Base-by-base conservation (phyloP, 257 asterid genomes). In the Capsicum pubescens region DNA sequence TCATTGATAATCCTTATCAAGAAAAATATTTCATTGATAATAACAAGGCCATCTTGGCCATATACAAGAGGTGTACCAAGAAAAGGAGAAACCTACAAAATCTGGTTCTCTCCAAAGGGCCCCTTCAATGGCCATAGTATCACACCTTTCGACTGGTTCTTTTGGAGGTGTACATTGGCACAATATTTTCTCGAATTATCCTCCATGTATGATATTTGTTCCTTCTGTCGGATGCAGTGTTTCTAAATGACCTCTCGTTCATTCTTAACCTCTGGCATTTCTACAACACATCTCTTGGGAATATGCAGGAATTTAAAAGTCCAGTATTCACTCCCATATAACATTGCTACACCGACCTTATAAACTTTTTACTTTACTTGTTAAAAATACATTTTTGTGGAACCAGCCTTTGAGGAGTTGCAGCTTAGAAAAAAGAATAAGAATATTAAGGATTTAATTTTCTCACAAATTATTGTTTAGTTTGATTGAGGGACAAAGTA, bases 391-490 rank as follows among this genome's bases (percentile, higher is more conserved):
- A 11, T 64, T 21, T 66, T 35, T 35, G 8, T 42, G 61, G 48
- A 66, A 66, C 72, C 15, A 68, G 77, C 54, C 32, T 44, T 68
- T 39, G 54, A 68, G 54, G 77, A 7, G 77, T 68, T 68, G 77
- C 14, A 68, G 39, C 77, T 36, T 68, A 15, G 52, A 39, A 68
- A 68, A 15, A 36, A 68, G 21, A 39, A 15, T 5, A 68, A 68
- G 26, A 16, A 39, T 15, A 68, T 68, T 8, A 39, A 68, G 26
- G 54, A 15, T 68, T 68, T 68, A 26, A 68, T 68, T 68, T 68
- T 39, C 77, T 39, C 54, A 39, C 54, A 68, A 36, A 7, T 68
- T 15, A 68, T 68, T 67, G 76, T 36, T 8, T 39, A 68, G 77
- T 68, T 68, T 68, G 15, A 14, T 39, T 68, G 77, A 36, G 77